Conservation (phyloP, 345 rosid genomes). For the Gossypium thurberi region DNA sequence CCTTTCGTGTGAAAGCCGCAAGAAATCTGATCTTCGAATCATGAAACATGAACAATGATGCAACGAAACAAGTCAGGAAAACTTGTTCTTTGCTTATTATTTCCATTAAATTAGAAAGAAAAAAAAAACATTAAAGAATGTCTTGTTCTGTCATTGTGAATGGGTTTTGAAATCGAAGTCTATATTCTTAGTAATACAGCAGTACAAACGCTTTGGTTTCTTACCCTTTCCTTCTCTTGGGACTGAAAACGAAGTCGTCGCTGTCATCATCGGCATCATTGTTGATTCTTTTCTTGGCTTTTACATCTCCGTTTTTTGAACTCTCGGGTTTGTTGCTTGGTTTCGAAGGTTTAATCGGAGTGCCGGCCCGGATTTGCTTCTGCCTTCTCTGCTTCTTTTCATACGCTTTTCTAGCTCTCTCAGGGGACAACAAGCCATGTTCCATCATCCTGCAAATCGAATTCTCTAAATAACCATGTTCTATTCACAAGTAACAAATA, state of each 20-base stretch:
- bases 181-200: constrained; percentile 12
- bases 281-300: constrained; percentile 53
- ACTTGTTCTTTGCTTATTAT: constrained; percentile 19
- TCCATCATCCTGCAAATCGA: constrained; percentile 81
- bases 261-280: constrained; percentile 43
- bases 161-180: constrained; percentile 15
- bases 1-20: not conserved
- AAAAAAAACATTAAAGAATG: constrained; percentile 24
- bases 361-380: constrained; percentile 65
- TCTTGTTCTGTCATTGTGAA: constrained; percentile 17
- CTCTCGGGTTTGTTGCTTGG: constrained; percentile 51
- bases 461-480: not conserved
- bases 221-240: constrained; percentile 74
- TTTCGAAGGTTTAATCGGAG: constrained; percentile 50
- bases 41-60: not conserved
- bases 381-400: constrained; percentile 89
- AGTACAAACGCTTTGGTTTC: constrained; percentile 12
- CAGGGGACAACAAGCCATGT: constrained; percentile 82
- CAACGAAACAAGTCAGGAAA: constrained; percentile 14
- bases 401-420: constrained; percentile 59
- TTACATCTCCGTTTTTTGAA: constrained; percentile 57
- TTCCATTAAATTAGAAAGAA: constrained; percentile 7
- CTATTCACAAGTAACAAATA: not conserved
- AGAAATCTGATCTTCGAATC: constrained; percentile 2
- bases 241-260: constrained; percentile 45